phyloP scores from a whole-genome alignment of 768 basidiomycete genomes.

The Lentinus tigrinus region DNA sequence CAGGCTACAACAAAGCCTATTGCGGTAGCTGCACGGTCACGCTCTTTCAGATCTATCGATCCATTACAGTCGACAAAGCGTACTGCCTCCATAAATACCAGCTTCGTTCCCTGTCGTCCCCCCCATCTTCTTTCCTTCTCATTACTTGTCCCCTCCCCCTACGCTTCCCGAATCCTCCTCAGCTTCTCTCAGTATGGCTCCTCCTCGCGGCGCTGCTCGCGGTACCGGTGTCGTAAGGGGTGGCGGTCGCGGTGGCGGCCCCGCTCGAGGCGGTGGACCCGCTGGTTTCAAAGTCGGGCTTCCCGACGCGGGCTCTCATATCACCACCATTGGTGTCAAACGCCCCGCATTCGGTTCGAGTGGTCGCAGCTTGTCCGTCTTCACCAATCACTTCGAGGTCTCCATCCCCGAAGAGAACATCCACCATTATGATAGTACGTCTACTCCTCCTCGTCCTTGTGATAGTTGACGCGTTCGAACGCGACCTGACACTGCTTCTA shows the following conservation, averaged over 20 bases:
- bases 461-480: background rate
- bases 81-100: slow-evolving; percentile 4
- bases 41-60: slow-evolving; percentile 14
- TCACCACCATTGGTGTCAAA: slow-evolving; percentile 63
- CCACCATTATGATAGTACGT: slow-evolving; percentile 77
- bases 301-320: slow-evolving; percentile 38
- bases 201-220: slow-evolving; percentile 15
- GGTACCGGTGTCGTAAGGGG: slow-evolving; percentile 1
- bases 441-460: background rate
- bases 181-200: slow-evolving; percentile 17
- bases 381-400: slow-evolving; percentile 64
- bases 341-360: slow-evolving; percentile 61
- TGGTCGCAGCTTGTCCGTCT: slow-evolving; percentile 44
- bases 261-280: slow-evolving; percentile 21
- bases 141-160: background rate
- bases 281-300: slow-evolving; percentile 16
- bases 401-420: slow-evolving; percentile 62
- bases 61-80: slow-evolving; percentile 11
- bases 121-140: background rate
- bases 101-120: background rate
- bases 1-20: slow-evolving; percentile 13
- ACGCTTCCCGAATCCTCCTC: background rate
- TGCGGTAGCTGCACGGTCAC: background rate
- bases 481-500: background rate
- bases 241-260: slow-evolving; percentile 7